Evolutionary conservation across 2,329 filamentous ascomycete genomes (phyloP).

Genomic region (Pseudopithomyces chartarum): DNA sequence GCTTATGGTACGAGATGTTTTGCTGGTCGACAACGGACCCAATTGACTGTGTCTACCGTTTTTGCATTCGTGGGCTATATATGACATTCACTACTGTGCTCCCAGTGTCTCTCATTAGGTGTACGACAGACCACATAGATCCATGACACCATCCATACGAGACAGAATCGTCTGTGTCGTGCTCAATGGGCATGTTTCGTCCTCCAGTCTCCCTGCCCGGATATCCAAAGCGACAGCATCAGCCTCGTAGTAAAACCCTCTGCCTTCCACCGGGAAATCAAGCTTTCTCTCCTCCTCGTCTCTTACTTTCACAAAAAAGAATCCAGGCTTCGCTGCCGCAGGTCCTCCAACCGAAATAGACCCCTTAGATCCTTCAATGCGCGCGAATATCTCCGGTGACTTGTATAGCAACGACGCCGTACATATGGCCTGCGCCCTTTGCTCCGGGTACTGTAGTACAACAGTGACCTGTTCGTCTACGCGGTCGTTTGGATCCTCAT

Average conservation of each 20-base stretch:
- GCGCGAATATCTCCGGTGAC: neutral
- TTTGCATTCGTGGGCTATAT: too few species aligned
- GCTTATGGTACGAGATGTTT: too few species aligned
- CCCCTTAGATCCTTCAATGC: constrained; percentile 4
- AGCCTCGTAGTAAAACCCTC: constrained; percentile 3
- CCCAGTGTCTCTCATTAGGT: neutral
- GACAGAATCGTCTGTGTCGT: neutral
- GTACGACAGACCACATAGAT: neutral
- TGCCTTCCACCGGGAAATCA: neutral
- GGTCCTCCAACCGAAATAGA: neutral
- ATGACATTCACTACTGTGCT: too few species aligned
- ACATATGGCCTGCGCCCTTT: neutral
- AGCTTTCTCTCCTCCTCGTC: neutral
- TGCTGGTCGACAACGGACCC: too few species aligned
- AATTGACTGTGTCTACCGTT: too few species aligned
- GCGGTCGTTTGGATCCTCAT: neutral
- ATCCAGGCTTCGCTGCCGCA: neutral
- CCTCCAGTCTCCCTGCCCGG: neutral
- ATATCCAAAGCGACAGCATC: constrained; percentile 6
- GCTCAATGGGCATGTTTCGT: neutral
- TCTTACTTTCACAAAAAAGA: neutral
- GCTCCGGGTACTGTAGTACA: neutral
- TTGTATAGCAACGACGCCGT: constrained; percentile 1
- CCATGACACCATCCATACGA: neutral
- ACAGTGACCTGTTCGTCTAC: neutral